Percentiles rank a stretch among this genome's conserved stretches.
phyloP scores from a whole-genome alignment of 192 early-diverging fungal genomes.

The Coemansia aciculifera region DNA sequence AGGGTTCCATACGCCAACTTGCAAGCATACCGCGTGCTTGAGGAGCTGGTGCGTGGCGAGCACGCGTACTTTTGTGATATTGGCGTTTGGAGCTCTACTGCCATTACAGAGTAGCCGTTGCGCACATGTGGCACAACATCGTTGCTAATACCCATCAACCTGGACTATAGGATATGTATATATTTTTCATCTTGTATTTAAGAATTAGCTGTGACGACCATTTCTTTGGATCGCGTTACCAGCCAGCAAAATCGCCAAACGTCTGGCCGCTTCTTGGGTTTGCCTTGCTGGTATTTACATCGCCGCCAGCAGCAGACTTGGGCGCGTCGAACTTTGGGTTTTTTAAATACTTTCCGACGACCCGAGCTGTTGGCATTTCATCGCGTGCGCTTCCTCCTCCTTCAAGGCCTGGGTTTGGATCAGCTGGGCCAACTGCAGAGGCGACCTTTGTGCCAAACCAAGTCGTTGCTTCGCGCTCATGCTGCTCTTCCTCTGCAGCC shows the following conservation, averaged over 20 bases:
- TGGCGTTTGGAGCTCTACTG: constrained; percentile 40
- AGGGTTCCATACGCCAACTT: constrained; percentile 47
- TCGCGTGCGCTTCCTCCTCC: not conserved
- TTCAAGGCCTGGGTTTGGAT: constrained; percentile 1
- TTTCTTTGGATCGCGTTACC: constrained; percentile 13
- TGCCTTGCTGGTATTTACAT: not conserved
- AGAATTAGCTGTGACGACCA: not conserved
- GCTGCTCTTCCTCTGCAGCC: constrained; percentile 52
- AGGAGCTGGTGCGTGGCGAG: constrained; percentile 41
- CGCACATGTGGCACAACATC: not conserved
- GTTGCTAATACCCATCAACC: no score
- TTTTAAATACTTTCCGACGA: constrained; percentile 41
- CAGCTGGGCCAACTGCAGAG: not conserved
- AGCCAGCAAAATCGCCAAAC: constrained; percentile 46
- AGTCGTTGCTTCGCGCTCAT: constrained; percentile 65
- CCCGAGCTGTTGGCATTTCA: not conserved
- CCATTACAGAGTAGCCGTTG: constrained; percentile 12
- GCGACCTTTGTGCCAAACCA: constrained; percentile 69
- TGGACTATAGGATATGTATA: not conserved
- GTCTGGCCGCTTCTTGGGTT: constrained; percentile 22
- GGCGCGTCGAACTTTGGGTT: constrained; percentile 15
- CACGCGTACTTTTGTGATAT: constrained; percentile 42
- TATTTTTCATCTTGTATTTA: constrained; percentile 7
- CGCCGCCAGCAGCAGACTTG: not conserved
- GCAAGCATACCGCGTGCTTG: constrained; percentile 40